Evolutionary conservation across 768 basidiomycete genomes (phyloP).

Genomic region (Imleria badia): DNA sequence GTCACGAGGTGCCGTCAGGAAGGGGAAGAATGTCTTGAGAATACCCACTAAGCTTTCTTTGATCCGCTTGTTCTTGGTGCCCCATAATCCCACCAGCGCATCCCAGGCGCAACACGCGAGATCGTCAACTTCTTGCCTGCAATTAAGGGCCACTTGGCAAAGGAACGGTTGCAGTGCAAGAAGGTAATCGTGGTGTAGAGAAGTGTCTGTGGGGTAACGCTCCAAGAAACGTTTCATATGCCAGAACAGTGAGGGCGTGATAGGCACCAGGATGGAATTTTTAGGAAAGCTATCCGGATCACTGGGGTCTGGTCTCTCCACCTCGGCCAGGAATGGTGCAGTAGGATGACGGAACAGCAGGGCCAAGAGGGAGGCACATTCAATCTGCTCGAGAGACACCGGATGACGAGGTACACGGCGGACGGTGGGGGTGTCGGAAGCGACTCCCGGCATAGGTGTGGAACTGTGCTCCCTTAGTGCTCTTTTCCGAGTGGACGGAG

Average conservation of each 20-base stretch:
- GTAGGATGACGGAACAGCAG: slow-evolving; percentile 57
- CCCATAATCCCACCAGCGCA: slow-evolving; percentile 68
- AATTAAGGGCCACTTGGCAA: slow-evolving; percentile 77
- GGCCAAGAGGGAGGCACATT: slow-evolving; percentile 65
- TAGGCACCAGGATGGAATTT: slow-evolving; percentile 12
- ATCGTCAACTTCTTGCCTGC: slow-evolving; percentile 50
- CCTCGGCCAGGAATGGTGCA: slow-evolving; percentile 53
- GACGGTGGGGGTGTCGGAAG: slow-evolving; percentile 20
- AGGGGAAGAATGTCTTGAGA: slow-evolving; percentile 71
- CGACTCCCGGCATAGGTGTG: slow-evolving; percentile 18
- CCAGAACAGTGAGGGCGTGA: slow-evolving; percentile 50
- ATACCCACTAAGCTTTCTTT: slow-evolving; percentile 82
- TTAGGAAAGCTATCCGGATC: slow-evolving; percentile 35
- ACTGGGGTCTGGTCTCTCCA: slow-evolving; percentile 25
- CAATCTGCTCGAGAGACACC: slow-evolving; percentile 61
- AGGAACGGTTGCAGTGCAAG: slow-evolving; percentile 66
- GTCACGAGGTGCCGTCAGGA: slow-evolving; percentile 46
- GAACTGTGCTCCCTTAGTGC: slow-evolving; percentile 21
- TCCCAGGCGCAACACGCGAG: slow-evolving; percentile 68
- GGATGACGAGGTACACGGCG: slow-evolving; percentile 27
- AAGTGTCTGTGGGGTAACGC: slow-evolving; percentile 69
- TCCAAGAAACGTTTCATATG: slow-evolving; percentile 64
- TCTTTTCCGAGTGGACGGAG: slow-evolving; percentile 34
- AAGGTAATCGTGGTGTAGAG: slow-evolving; percentile 76
- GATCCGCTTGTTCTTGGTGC: slow-evolving; percentile 68